A percentile compares a stretch with the other conserved stretches of the same genome.
phyloP scores from a whole-genome alignment of 805 yeast genomes.

The Saccharomycopsis vini region DNA sequence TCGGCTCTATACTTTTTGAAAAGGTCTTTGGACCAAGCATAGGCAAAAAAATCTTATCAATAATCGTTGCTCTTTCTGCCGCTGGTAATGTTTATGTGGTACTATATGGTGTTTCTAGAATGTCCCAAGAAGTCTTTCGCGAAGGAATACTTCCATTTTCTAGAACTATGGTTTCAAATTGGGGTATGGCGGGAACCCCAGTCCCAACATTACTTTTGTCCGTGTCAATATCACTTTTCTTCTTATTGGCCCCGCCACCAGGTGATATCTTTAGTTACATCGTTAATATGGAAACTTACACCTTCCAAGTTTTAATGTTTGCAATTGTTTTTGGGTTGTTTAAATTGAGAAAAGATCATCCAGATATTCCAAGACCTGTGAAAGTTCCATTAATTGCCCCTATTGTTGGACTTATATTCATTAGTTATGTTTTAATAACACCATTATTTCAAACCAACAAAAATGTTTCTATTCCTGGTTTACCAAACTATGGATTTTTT shows the following conservation, averaged over 20 bases:
- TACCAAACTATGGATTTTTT: constrained; percentile 15
- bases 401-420: constrained; percentile 7
- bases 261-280: constrained; percentile 20
- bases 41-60: constrained; percentile 47
- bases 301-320: constrained; percentile 15
- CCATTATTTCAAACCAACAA: constrained; percentile 12
- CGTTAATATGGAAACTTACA: constrained; percentile 17
- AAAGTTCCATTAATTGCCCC: constrained; percentile 17
- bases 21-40: constrained; percentile 43
- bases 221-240: constrained; percentile 24
- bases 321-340: constrained; percentile 16
- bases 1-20: constrained; percentile 50
- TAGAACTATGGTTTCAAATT: constrained; percentile 41
- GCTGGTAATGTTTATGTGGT: constrained; percentile 58
- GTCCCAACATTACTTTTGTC: constrained; percentile 36
- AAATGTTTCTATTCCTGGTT: constrained; percentile 8
- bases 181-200: constrained; percentile 46
- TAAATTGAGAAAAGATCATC: constrained; percentile 16
- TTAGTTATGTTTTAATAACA: constrained; percentile 12
- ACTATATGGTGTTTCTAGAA: constrained; percentile 47
- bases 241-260: constrained; percentile 18
- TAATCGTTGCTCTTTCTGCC: constrained; percentile 51
- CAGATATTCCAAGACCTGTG: constrained; percentile 16
- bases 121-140: constrained; percentile 56
- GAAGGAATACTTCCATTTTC: constrained; percentile 56